Conservation (phyloP, 2,329 filamentous ascomycete genomes). For the Trichophaea hybrida region DNA sequence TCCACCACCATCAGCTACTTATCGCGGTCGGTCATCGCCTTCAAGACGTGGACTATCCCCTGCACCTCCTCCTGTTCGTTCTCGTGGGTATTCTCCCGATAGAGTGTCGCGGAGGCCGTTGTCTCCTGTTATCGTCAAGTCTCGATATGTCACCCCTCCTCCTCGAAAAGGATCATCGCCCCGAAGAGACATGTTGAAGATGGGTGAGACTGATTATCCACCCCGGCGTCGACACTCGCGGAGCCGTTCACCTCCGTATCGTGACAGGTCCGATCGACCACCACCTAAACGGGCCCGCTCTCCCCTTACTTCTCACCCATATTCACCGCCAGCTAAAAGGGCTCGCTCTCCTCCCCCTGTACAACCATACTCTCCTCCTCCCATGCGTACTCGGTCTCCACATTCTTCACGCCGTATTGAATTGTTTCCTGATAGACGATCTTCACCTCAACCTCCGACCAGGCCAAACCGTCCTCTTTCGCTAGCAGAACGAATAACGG, state of each 20-base stretch:
- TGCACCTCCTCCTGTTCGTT: slow-evolving; percentile 11
- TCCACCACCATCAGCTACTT: neutral
- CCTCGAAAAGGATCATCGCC: neutral
- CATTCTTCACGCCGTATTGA: slow-evolving; percentile 10
- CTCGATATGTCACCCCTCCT: slow-evolving; percentile 3
- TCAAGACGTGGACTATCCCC: slow-evolving; percentile 16
- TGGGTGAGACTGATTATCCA: neutral
- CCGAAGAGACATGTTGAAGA: neutral
- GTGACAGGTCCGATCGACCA: neutral
- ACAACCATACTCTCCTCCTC: slow-evolving; percentile 11
- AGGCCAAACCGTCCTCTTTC: slow-evolving; percentile 1
- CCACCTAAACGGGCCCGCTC: slow-evolving; percentile 3
- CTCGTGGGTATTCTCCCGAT: slow-evolving; percentile 9
- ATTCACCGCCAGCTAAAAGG: slow-evolving; percentile 4
- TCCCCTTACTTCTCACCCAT: neutral
- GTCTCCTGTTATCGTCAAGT: slow-evolving; percentile 8
- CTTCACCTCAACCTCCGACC: slow-evolving; percentile 8
- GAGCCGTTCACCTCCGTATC: slow-evolving; percentile 13
- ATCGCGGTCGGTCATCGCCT: slow-evolving; percentile 9
- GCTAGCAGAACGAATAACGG: neutral
- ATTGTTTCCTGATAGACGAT: slow-evolving; percentile 9
- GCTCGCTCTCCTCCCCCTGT: slow-evolving; percentile 17
- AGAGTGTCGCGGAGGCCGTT: slow-evolving; percentile 10
- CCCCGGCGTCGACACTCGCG: slow-evolving; percentile 11
- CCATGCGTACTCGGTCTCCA: slow-evolving; percentile 10